These are phyloP conservation scores for Punctularia strigosozonata DNA, from an alignment of 768 basidiomycete species.

Conservation along the genomic window DNA sequence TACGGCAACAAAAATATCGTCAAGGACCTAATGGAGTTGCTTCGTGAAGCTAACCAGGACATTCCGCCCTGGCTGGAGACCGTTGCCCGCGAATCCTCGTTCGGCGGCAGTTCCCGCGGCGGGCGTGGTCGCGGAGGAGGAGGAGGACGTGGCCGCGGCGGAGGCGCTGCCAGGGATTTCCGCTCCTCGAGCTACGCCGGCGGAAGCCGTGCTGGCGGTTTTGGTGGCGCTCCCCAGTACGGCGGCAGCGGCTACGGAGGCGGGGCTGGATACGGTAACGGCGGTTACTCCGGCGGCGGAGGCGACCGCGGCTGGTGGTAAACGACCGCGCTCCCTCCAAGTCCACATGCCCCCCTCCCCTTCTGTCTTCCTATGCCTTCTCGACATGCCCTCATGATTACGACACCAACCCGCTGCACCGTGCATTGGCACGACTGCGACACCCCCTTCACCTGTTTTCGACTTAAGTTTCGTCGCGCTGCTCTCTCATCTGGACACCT, in stretches of 20 bases:
- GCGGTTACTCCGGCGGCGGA: slow-evolving; percentile 14
- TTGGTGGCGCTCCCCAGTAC: slow-evolving; percentile 25
- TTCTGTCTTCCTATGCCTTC: slow-evolving; percentile 11
- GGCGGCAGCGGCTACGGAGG: slow-evolving; percentile 16
- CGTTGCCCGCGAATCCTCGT: slow-evolving; percentile 71
- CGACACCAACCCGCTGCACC: neutral
- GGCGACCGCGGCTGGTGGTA: slow-evolving; percentile 36
- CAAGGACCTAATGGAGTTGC: slow-evolving; percentile 82
- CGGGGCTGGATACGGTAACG: slow-evolving; percentile 22
- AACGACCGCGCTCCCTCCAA: slow-evolving; percentile 11
- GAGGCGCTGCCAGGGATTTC: slow-evolving; percentile 38
- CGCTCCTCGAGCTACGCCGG: slow-evolving; percentile 12
- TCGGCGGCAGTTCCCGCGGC: neutral
- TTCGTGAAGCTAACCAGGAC: slow-evolving; percentile 94
- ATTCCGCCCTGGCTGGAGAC: slow-evolving; percentile 87
- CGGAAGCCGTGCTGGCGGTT: slow-evolving; percentile 10
- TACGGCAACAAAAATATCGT: slow-evolving; percentile 89
- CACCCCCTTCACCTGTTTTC: slow-evolving; percentile 8
- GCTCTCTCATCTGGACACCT: slow-evolving; percentile 38
- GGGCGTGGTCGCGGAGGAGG: slow-evolving; percentile 31
- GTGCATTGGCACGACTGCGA: neutral
- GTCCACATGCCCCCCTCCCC: slow-evolving; percentile 9
- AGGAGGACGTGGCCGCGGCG: slow-evolving; percentile 34
- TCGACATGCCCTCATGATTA: slow-evolving; percentile 20
- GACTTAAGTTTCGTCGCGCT: slow-evolving; percentile 38